These are phyloP conservation scores for Acorus gramineus DNA, from an alignment of 106 monocot species.

Conservation along the genomic window DNA sequence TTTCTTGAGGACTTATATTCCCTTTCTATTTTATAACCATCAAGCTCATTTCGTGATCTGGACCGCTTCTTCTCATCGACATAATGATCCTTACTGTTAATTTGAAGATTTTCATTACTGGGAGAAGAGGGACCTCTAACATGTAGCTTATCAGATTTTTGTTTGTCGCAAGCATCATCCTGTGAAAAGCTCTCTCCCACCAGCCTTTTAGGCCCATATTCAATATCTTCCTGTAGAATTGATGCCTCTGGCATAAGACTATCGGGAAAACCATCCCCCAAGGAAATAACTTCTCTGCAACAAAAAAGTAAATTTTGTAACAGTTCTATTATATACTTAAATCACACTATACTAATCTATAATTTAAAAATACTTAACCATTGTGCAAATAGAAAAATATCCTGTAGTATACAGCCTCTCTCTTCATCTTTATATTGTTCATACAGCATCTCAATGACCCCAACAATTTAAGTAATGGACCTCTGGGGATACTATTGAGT, in stretches of 20 bases:
- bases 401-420: too few relatives aligned
- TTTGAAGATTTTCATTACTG: constrained; percentile 1
- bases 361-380: too few relatives aligned
- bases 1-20: constrained; percentile 21
- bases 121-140: constrained; percentile 7
- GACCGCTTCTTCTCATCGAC: constrained; percentile 1
- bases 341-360: too few relatives aligned
- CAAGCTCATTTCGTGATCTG: constrained; percentile 6
- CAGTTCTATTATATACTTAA: too few relatives aligned
- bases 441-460: too few relatives aligned
- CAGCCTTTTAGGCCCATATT: constrained; percentile 35
- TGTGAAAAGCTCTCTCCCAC: constrained; percentile 12
- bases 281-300: constrained; percentile 20
- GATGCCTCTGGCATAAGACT: constrained; percentile 12
- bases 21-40: constrained; percentile 7
- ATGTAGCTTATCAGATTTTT: constrained; percentile 5
- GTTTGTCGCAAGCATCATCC: constrained; percentile 1
- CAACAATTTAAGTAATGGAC: too few relatives aligned
- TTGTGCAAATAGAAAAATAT: too few relatives aligned
- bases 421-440: too few relatives aligned
- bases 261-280: constrained; percentile 6
- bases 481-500: too few relatives aligned
- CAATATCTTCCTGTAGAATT: constrained; percentile 24
- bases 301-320: constrained; percentile 1
- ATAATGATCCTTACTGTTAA: not conserved